phyloP scores from a whole-genome alignment of 208 protist species.

The Leishmania amazonensis region DNA sequence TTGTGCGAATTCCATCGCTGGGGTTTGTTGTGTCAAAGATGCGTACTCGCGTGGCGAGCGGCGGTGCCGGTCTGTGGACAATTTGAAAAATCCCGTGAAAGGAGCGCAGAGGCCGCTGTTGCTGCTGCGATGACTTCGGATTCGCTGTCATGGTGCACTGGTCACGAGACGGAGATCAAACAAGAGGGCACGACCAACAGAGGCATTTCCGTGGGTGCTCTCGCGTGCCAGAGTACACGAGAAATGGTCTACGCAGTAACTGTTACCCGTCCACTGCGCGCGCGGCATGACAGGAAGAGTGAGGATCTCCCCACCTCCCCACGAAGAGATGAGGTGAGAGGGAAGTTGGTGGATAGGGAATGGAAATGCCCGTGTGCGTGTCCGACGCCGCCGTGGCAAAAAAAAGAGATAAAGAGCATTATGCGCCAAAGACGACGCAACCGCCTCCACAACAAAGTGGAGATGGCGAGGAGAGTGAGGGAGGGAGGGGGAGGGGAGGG shows the following conservation, averaged over 20 bases:
- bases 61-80: neutral
- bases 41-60: neutral
- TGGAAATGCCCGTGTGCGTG: neutral
- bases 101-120: neutral
- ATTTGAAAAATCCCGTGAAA: neutral
- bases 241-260: conserved; percentile 12
- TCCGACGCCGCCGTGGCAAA: neutral
- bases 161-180: neutral
- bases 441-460: neutral
- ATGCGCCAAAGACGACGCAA: neutral
- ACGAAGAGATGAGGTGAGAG: neutral
- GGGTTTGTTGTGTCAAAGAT: neutral
- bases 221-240: no score
- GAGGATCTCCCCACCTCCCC: neutral
- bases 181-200: neutral
- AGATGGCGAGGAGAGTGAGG: neutral
- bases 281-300: neutral
- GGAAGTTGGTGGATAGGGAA: neutral
- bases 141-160: neutral
- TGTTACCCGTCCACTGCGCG: conserved; percentile 33
- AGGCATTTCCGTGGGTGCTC: neutral
- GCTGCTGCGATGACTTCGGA: neutral
- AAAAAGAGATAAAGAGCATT: neutral
- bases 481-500: neutral
- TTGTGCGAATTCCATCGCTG: neutral